Evolutionary conservation across 345 rosid species (phyloP).

Genomic region (Eucalyptus dawsonii): DNA sequence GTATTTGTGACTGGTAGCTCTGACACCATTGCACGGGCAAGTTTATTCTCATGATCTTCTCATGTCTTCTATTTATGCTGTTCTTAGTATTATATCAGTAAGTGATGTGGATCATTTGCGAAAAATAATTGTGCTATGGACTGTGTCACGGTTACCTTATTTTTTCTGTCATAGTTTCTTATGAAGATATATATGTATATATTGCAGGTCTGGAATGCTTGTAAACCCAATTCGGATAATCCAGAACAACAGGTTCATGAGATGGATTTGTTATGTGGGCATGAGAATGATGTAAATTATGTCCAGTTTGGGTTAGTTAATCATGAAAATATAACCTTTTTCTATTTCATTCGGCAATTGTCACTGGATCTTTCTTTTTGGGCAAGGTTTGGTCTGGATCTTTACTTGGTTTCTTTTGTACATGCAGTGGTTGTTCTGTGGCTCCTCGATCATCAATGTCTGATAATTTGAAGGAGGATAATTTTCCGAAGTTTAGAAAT

Average conservation of each 20-base stretch:
- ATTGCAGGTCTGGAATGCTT: conserved; percentile 96
- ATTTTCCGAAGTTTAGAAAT: conserved; percentile 79
- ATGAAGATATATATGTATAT: not conserved
- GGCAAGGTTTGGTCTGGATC: not conserved
- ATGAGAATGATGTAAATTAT: conserved; percentile 95
- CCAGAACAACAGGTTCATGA: conserved; percentile 79
- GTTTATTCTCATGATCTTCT: conserved; percentile 12
- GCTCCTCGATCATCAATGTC: conserved; percentile 60
- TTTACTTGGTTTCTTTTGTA: not conserved
- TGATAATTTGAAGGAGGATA: conserved; percentile 76
- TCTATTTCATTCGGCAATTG: not conserved
- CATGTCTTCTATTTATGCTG: not conserved
- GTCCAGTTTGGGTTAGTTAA: conserved; percentile 80
- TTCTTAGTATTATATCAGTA: not conserved
- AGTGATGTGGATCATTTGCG: not conserved
- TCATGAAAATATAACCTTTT: not conserved
- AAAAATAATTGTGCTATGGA: not conserved
- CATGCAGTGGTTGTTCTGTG: conserved; percentile 82
- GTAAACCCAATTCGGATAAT: conserved; percentile 48
- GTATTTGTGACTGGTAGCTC: conserved; percentile 98
- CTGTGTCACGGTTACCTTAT: not conserved
- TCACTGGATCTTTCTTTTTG: conserved; percentile 1
- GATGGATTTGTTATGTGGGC: conserved; percentile 85
- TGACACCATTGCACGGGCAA: conserved; percentile 93
- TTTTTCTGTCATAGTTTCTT: not conserved